Evolutionary conservation across 768 basidiomycete species (phyloP), one percentile per base, ranked within the genome.

Genomic region (Sarcodon sp.): DNA sequence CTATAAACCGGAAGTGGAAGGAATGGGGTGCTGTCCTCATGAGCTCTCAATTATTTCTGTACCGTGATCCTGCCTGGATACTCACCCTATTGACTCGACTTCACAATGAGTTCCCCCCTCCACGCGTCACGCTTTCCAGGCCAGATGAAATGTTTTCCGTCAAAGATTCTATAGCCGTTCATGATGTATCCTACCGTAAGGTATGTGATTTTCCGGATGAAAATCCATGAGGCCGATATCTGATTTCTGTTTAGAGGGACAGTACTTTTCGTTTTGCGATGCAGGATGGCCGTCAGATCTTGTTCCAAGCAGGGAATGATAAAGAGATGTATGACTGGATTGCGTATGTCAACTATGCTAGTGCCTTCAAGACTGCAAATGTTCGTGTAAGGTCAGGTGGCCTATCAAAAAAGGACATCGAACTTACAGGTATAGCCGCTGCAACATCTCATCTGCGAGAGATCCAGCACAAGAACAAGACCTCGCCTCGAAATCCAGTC

Each of bases 261-360:
- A 68, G 87, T 59, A 79, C 86, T 2, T 81, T 97, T 59, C 80
- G 89, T 18, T 74, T 97, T 50, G 70, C 79, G 27, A 71, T 88
- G 59, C 71, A 79, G 21, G 77, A 85, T 55, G 81, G 87, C 9
- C 83, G 88, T 1, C 86, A 90, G 54, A 77, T 84, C 50, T 75
- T 98, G 35, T 70, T 97, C 15, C 88, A 90, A 58, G 75, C 86
- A 6, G 58, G 69, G 10, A 71, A 76, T 55, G 80, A 82, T 50
- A 62, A 67, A 39, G 87, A 92, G 50, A 73, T 88, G 68, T 84
- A 92, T 55, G 77, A 83, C 53, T 99, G 96, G 96, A 80, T 98
- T 52, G 74, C 83, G 11, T 71, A 74, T 33, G 90, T 98, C 59
- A 99, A 99, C 64, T 98, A 96, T 59, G 91, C 91, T 3, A 84